phyloP scores from a whole-genome alignment of 192 early-diverging fungal genomes.

The Coemansia sp. region DNA sequence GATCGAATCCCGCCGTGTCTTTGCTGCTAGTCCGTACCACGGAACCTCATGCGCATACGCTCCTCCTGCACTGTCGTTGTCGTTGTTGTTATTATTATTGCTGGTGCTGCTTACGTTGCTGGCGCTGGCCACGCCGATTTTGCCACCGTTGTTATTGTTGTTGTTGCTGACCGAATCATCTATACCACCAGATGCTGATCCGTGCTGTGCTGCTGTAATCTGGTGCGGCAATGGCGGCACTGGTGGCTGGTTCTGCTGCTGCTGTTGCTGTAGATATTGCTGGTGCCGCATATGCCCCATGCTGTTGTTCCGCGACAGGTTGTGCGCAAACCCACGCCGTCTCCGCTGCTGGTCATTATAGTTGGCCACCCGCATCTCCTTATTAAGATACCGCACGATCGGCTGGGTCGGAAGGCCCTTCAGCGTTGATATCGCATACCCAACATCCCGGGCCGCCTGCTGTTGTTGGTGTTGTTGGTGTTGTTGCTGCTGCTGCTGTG shows the following conservation, averaged over 20 bases:
- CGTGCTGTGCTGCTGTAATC: conserved; percentile 10
- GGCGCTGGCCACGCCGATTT: background rate
- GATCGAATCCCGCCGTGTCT: conserved; percentile 9
- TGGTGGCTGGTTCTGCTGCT: conserved; percentile 37
- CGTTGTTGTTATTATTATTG: background rate
- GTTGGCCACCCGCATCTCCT: conserved; percentile 44
- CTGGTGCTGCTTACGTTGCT: background rate
- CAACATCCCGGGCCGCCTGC: conserved; percentile 17
- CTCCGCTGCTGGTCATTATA: conserved; percentile 21
- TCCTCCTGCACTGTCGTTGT: background rate
- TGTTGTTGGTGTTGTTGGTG: conserved; percentile 5
- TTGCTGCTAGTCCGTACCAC: conserved; percentile 2
- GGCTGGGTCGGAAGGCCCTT: conserved; percentile 54
- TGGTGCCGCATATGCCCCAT: conserved; percentile 37
- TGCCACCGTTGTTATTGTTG: background rate
- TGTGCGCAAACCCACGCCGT: conserved; percentile 42
- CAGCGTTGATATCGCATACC: conserved; percentile 47
- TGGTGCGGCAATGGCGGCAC: conserved; percentile 41
- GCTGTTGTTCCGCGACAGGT: conserved; percentile 48
- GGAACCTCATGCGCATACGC: conserved; percentile 1
- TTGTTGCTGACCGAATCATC: background rate
- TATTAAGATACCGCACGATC: conserved; percentile 45
- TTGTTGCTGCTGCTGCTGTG: background rate
- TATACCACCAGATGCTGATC: background rate
- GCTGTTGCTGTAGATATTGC: conserved; percentile 19